Evolutionary conservation across 768 basidiomycete genomes (phyloP).

Genomic region (Clitopilus passeckerianus): DNA sequence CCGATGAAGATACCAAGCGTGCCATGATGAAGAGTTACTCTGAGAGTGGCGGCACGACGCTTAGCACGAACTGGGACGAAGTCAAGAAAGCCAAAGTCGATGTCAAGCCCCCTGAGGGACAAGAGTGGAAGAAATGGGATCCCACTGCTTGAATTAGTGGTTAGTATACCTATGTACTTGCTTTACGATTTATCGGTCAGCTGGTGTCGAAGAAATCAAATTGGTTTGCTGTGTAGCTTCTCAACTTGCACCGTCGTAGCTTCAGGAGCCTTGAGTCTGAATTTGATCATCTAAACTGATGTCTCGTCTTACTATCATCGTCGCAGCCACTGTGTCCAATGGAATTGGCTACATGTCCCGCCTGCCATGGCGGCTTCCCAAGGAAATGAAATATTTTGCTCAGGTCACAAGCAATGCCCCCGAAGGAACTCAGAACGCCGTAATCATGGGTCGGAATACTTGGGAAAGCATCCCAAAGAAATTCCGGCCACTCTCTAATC

Average conservation of each 20-base stretch:
- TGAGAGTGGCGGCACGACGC: conserved; percentile 92
- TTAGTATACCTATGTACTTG: too few relatives aligned
- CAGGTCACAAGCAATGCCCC: conserved; percentile 63
- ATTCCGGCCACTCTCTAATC: conserved; percentile 72
- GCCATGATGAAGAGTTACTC: conserved; percentile 99
- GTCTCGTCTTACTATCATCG: conserved; percentile 82
- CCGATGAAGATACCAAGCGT: conserved; percentile 85
- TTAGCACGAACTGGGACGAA: conserved; percentile 95
- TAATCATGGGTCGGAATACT: conserved; percentile 94
- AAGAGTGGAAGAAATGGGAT: conserved; percentile 81
- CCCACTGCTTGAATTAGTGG: conserved; percentile 14
- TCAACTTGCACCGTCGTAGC: too few relatives aligned
- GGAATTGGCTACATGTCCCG: conserved; percentile 78
- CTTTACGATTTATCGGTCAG: too few relatives aligned
- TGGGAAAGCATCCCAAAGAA: conserved; percentile 95
- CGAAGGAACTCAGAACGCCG: conserved; percentile 55
- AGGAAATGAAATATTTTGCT: conserved; percentile 93
- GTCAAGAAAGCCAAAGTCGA: conserved; percentile 67
- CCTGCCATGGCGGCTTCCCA: conserved; percentile 86
- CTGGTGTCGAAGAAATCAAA: too few relatives aligned
- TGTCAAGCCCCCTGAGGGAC: conserved; percentile 79
- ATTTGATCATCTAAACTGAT: conserved; percentile 25
- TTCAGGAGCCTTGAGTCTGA: too few relatives aligned
- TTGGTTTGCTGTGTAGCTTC: too few relatives aligned
- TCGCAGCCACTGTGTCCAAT: conserved; percentile 82